Conservation (phyloP, 331 rosid genomes). For the Quercus tomentella region DNA sequence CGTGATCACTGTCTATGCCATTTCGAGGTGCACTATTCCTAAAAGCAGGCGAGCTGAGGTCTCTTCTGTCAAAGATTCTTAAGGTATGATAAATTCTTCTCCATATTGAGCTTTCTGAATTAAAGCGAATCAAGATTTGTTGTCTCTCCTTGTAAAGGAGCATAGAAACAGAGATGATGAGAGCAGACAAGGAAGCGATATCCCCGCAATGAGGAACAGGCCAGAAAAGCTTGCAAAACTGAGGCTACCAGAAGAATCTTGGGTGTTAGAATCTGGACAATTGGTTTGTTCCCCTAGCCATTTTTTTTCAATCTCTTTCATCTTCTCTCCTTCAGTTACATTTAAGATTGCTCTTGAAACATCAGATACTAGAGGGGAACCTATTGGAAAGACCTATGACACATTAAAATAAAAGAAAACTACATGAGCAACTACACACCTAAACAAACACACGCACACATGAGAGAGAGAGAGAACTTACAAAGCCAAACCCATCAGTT, state of each 20-base stretch:
- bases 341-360: conserved; percentile 30
- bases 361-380: conserved; percentile 15
- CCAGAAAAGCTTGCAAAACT: conserved; percentile 29
- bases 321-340: conserved; percentile 8
- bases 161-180: background rate
- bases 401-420: background rate
- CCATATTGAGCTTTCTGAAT: background rate
- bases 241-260: conserved; percentile 1
- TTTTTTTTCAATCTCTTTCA: conserved; percentile 19
- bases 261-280: conserved; percentile 3
- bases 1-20: background rate
- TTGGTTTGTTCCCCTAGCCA: conserved; percentile 18
- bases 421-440: background rate
- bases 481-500: conserved; percentile 45
- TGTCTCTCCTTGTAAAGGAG: conserved; percentile 16
- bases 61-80: conserved; percentile 2
- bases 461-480: background rate
- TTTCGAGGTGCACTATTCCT: background rate
- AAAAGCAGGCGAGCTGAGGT: background rate
- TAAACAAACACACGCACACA: too few relatives aligned
- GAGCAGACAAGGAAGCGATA: conserved; percentile 11
- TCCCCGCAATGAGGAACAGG: conserved; percentile 25
- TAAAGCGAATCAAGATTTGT: background rate
- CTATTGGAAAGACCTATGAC: conserved; percentile 20
- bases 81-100: background rate